Evolutionary conservation across 1,284 basidiomycete genomes (phyloP).

Genomic region (Peniophora sp.): DNA sequence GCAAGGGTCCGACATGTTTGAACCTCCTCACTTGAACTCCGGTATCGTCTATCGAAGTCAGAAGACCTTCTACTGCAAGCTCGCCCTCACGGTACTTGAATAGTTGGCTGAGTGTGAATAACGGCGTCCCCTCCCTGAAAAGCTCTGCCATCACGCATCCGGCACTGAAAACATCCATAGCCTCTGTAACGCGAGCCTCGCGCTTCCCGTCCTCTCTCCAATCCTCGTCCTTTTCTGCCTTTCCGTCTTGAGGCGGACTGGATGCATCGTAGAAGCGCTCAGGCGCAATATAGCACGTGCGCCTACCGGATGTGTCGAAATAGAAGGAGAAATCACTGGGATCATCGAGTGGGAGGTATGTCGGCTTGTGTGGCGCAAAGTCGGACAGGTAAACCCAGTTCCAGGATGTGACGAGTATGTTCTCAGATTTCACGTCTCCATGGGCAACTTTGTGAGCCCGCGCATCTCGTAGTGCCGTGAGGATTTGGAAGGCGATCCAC

Average conservation of each 20-base stretch:
- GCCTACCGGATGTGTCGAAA: slow-evolving; percentile 90
- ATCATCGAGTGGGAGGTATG: slow-evolving; percentile 91
- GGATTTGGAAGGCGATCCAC: slow-evolving; percentile 95
- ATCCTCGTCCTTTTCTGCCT: slow-evolving; percentile 51
- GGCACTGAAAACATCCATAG: slow-evolving; percentile 96
- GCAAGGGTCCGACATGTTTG: slow-evolving; percentile 2
- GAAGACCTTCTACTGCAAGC: slow-evolving; percentile 66
- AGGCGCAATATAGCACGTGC: slow-evolving; percentile 95
- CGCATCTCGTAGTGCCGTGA: slow-evolving; percentile 80
- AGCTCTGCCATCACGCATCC: slow-evolving; percentile 97
- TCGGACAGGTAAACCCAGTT: slow-evolving; percentile 95
- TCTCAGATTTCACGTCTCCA: slow-evolving; percentile 98
- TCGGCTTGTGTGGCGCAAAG: slow-evolving; percentile 96
- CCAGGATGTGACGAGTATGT: slow-evolving; percentile 94
- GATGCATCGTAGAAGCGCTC: slow-evolving; percentile 88
- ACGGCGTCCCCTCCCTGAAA: slow-evolving; percentile 89
- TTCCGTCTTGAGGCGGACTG: slow-evolving; percentile 34
- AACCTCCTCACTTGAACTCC: slow-evolving; percentile 72
- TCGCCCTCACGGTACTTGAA: slow-evolving; percentile 93
- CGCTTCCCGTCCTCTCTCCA: slow-evolving; percentile 37
- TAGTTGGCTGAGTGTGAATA: slow-evolving; percentile 92
- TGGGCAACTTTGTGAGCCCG: slow-evolving; percentile 83
- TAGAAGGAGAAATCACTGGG: slow-evolving; percentile 97
- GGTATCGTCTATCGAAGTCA: slow-evolving; percentile 75
- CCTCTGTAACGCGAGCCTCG: slow-evolving; percentile 83